Evolutionary conservation across 805 yeast species (phyloP).

Genomic region (Myxozyma monticola): DNA sequence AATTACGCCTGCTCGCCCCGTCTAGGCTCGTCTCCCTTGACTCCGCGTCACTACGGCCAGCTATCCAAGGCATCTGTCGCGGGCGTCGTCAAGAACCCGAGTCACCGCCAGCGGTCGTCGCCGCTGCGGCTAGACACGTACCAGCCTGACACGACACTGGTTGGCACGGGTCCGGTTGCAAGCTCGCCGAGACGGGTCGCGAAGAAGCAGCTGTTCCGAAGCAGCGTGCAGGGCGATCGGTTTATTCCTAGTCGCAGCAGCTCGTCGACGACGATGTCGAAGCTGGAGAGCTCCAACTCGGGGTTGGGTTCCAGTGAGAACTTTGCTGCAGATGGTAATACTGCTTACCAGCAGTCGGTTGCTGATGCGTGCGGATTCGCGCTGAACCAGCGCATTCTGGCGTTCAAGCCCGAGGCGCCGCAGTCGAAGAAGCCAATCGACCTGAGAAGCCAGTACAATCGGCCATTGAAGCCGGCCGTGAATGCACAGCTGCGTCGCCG

Average conservation of each 20-base stretch:
- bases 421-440: slow-evolving; percentile 45
- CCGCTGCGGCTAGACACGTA: slow-evolving; percentile 51
- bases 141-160: slow-evolving; percentile 42
- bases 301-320: no score
- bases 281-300: slow-evolving; percentile 37
- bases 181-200: slow-evolving; percentile 31
- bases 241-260: slow-evolving; percentile 61
- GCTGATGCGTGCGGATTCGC: slow-evolving; percentile 94
- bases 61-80: slow-evolving; percentile 12
- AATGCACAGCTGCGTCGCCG: slow-evolving; percentile 48
- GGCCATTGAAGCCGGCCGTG: slow-evolving; percentile 39
- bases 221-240: slow-evolving; percentile 47
- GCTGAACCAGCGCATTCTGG: slow-evolving; percentile 76
- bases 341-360: slow-evolving; percentile 49
- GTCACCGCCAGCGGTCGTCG: slow-evolving; percentile 35
- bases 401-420: slow-evolving; percentile 81
- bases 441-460: slow-evolving; percentile 40
- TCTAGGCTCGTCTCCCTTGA: slow-evolving; percentile 28
- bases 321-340: neutral
- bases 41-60: slow-evolving; percentile 21
- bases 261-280: slow-evolving; percentile 49
- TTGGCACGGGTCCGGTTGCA: slow-evolving; percentile 39
- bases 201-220: slow-evolving; percentile 32
- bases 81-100: slow-evolving; percentile 11
- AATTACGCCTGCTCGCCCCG: no score